Conservation (phyloP, 306 rosid genomes). For the Carpinus viminea region DNA sequence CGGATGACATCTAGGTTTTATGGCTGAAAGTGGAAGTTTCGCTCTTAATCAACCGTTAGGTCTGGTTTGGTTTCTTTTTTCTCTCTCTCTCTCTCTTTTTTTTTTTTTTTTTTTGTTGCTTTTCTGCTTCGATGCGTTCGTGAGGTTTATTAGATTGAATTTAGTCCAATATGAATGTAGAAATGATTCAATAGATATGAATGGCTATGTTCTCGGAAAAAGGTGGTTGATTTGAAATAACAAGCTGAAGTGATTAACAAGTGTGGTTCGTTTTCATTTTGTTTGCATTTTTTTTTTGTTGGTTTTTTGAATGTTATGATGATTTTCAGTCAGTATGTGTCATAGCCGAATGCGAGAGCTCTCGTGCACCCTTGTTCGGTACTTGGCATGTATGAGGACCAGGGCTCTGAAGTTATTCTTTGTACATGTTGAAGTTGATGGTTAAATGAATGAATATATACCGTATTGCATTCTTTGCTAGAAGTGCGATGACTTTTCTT, state of each 20-base stretch:
- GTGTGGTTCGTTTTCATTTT: not conserved
- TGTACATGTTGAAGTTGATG: not conserved
- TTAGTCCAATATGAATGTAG: not conserved
- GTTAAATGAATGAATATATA: not conserved
- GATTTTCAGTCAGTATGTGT: not conserved
- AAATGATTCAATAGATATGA: not conserved
- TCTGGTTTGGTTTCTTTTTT: slow-evolving; percentile 18
- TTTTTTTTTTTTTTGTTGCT: not conserved
- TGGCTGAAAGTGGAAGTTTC: slow-evolving; percentile 49
- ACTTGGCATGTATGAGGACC: not conserved
- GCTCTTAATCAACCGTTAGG: slow-evolving; percentile 50
- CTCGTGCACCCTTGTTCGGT: not conserved
- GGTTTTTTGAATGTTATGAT: not conserved
- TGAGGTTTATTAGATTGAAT: not conserved
- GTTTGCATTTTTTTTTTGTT: not conserved
- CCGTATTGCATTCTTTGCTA: not conserved
- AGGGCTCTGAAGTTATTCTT: not conserved
- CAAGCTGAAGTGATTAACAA: not conserved
- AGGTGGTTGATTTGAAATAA: not conserved
- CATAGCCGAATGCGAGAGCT: not conserved
- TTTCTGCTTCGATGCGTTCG: slow-evolving; percentile 1
- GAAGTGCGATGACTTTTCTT: not conserved
- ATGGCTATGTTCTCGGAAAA: not conserved
- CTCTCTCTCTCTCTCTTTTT: not conserved
- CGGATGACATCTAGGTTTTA: slow-evolving; percentile 28